Evolutionary conservation across 164 flowering plant species (phyloP).

Genomic region (Litsea cubeba): DNA sequence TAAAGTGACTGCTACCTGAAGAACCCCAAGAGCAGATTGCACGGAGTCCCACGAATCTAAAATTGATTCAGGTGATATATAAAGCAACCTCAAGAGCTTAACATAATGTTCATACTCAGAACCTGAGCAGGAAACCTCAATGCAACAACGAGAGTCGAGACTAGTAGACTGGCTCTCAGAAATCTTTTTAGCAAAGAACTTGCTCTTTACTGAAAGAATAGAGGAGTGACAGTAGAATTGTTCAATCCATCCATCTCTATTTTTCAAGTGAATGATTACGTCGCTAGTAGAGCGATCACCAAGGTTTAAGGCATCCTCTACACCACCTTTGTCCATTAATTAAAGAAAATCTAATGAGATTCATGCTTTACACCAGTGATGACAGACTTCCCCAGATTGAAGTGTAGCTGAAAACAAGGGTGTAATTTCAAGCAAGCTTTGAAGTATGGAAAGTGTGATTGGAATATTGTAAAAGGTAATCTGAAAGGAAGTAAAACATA

Average conservation of each 20-base stretch:
- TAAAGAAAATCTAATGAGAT: constrained; percentile 8
- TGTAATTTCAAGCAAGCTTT: background rate
- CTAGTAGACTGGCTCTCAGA: constrained; percentile 4
- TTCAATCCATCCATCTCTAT: constrained; percentile 33
- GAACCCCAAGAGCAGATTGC: constrained; percentile 44
- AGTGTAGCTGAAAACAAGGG: constrained; percentile 7
- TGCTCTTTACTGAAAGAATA: constrained; percentile 42
- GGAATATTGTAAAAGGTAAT: background rate
- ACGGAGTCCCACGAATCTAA: constrained; percentile 47
- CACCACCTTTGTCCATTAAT: constrained; percentile 33
- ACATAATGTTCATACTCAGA: constrained; percentile 39
- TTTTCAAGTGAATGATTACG: constrained; percentile 33
- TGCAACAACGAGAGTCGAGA: constrained; percentile 17
- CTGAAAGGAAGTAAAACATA: background rate
- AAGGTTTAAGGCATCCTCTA: constrained; percentile 20
- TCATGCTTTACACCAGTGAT: constrained; percentile 32
- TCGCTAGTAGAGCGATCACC: constrained; percentile 44
- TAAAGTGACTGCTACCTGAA: constrained; percentile 32
- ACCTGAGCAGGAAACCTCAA: constrained; percentile 45
- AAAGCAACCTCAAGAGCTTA: constrained; percentile 41
- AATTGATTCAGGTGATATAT: constrained; percentile 29
- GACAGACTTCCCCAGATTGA: constrained; percentile 2
- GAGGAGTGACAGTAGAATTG: constrained; percentile 44
- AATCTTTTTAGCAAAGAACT: constrained; percentile 36
- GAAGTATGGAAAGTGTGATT: constrained; percentile 1